Base-by-base conservation (phyloP, 164 flowering plant genomes). In the Litsea cubeba region DNA sequence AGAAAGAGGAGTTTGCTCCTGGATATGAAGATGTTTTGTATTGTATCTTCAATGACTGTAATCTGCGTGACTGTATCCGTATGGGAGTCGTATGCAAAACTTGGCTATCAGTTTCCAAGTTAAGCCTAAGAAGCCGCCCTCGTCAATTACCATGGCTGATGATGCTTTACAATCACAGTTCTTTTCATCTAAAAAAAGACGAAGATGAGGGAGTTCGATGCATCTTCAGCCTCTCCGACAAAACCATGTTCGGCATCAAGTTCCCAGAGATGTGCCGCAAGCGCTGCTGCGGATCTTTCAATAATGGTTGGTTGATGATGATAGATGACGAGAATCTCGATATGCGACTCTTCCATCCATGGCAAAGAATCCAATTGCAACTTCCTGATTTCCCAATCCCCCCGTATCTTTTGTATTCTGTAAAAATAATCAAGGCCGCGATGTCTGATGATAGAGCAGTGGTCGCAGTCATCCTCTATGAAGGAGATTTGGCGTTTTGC, bases 401-500 rank as follows among this genome's bases (percentile, higher is more conserved):
- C 62, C 15, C 20, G 17, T 20, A 15, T 1, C 0, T 0, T 20
- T 6, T 17, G 20, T 5, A 20, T 12, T 18, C 0, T 1, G 22
- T 18, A 5, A 17, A 35, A 12, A 40, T 71, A 18, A 12, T 10
- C 25, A 70, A 70, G 35, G 89, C 84, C 18, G 90, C 80, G 0
- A 76, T 84, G 50, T 77, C 81, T 57, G 24, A 65, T 1, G 65
- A 26, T 62, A 80, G 72, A 54, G 85, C 69, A 65, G 72, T 76
- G 57, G 40, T 88, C 65, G 76, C 88, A 74, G 91, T 94, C 0
- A 87, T 93, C 76, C 94, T 89, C 71, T 85, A 89, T 4, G 83
- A 88, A 50, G 93, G 95, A 54, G 89, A 82, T 75, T 74, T 93
- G 76, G 95, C 90, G 1, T 71, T 93, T 72, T 86, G 81, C 32